Base-by-base conservation (phyloP, 257 asterid species). In the Capsicum rhomboideum region DNA sequence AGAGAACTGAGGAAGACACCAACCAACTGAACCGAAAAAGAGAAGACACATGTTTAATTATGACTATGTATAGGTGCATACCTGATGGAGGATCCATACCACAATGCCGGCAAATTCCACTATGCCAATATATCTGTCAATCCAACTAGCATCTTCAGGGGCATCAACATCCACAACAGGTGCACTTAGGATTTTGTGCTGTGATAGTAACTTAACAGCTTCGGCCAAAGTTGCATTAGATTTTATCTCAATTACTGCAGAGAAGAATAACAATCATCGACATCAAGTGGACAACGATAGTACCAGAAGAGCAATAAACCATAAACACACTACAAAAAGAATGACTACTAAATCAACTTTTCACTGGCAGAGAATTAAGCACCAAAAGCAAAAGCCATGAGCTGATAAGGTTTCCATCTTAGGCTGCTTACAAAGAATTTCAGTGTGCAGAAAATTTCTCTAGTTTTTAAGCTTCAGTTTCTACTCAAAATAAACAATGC, bases 101-200 rank as follows among this genome's bases (percentile, higher is more conserved):
- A 92, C 99, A 84, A 97, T 97, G 87, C 99, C 99, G 1, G 99
- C 99, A 86, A 95, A 97, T 85, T 97, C 99, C 34, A 93, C 97
- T 26, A 97, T 88, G 69, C 99, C 99, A 2, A 97, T 86, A 89
- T 97, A 97, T 87, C 98, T 90, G 83, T 97, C 99, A 40, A 97
- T 93, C 99, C 99, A 97, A 80, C 94, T 93, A 16, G 99, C 97
- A 86, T 97, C 99, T 34, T 92, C 98, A 0, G 98, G 90, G n/a
- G 99, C 98, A 10, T 84, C 87, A 40, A 93, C 97, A 87, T 97
- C 98, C 85, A 95, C 95, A 81, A 97, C 98, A 4, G 97, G 98
- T 44, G 97, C 98, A 85, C 99, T 87, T 29, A 97, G 92, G 67
- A 97, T 81, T 85, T 89, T 93, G 89, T 95, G 91, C 67, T 87